Conservation (phyloP, 2,329 filamentous ascomycete genomes). For the Colletotrichum cordylinicola region DNA sequence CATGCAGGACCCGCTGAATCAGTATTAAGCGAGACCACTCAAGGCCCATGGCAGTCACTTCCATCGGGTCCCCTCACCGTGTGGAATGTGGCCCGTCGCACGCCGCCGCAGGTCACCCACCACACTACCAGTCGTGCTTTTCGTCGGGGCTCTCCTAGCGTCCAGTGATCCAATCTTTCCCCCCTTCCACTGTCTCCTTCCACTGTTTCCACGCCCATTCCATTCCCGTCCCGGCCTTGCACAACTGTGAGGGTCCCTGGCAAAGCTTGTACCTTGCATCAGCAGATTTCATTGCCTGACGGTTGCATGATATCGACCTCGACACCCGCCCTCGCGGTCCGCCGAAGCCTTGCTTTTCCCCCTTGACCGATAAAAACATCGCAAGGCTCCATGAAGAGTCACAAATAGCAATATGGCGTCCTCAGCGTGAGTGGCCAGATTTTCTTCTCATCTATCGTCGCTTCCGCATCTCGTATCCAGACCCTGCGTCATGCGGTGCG, state of each 20-base stretch:
- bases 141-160: not conserved
- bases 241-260: conserved; percentile 11
- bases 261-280: conserved; percentile 23
- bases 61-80: not conserved
- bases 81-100: not conserved
- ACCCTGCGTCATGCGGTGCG: conserved; percentile 4
- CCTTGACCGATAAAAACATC: not conserved
- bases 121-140: not conserved
- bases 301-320: conserved; percentile 17
- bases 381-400: conserved; percentile 18
- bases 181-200: not conserved
- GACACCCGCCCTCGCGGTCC: not conserved
- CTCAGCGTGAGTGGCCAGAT: conserved; percentile 29
- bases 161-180: conserved; percentile 10
- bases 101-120: not conserved
- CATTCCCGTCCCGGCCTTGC: conserved; percentile 8
- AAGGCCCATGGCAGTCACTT: not conserved
- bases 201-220: not conserved
- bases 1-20: not conserved
- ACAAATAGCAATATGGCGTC: conserved; percentile 28
- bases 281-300: conserved; percentile 21
- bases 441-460: not conserved
- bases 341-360: not conserved
- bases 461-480: not conserved
- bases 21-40: not conserved